Percentiles rank a stretch among this genome's conserved stretches.
Evolutionary conservation across 148 eudicot species (phyloP).

Genomic region (Vaccinium myrtillus): DNA sequence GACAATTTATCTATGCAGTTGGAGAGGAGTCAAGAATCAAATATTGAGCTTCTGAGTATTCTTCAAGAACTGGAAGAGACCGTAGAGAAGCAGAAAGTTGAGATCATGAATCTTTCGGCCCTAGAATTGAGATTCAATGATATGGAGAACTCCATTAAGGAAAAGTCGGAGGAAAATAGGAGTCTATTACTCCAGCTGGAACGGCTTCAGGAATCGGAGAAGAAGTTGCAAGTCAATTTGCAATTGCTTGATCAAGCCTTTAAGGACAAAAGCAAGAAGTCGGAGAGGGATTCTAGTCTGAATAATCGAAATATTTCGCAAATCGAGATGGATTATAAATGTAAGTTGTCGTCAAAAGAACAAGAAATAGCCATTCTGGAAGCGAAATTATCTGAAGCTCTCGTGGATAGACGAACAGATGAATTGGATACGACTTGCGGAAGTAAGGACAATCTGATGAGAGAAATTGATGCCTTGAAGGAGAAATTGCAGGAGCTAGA

Average conservation of each 20-base stretch:
- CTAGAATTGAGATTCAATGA: constrained; percentile 31
- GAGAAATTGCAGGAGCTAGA: constrained; percentile 67
- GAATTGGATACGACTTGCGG: constrained; percentile 23
- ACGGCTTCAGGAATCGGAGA: constrained; percentile 54
- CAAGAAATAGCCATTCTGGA: constrained; percentile 54
- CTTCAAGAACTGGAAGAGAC: constrained; percentile 87
- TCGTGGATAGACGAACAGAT: constrained; percentile 17
- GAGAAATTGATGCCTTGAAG: constrained; percentile 50
- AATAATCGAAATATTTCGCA: constrained; percentile 33
- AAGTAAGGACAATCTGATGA: constrained; percentile 26
- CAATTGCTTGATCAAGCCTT: constrained; percentile 46
- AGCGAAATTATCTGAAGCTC: constrained; percentile 39
- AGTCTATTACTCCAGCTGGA: constrained; percentile 39
- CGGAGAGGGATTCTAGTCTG: constrained; percentile 39
- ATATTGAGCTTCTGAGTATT: constrained; percentile 72
- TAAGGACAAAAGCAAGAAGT: constrained; percentile 39
- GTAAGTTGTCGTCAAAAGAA: constrained; percentile 52
- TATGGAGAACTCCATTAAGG: constrained; percentile 17
- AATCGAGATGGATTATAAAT: constrained; percentile 46
- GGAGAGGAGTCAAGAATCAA: constrained; percentile 77
- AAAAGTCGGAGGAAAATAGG: constrained; percentile 30
- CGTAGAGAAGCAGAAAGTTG: constrained; percentile 69
- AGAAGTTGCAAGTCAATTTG: constrained; percentile 40
- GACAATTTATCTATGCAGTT: constrained; percentile 58
- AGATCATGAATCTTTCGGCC: constrained; percentile 65